A percentile compares a stretch with the other conserved stretches of the same genome.
phyloP scores from a whole-genome alignment of 2,329 filamentous ascomycete genomes.

The Neurospora crassa region DNA sequence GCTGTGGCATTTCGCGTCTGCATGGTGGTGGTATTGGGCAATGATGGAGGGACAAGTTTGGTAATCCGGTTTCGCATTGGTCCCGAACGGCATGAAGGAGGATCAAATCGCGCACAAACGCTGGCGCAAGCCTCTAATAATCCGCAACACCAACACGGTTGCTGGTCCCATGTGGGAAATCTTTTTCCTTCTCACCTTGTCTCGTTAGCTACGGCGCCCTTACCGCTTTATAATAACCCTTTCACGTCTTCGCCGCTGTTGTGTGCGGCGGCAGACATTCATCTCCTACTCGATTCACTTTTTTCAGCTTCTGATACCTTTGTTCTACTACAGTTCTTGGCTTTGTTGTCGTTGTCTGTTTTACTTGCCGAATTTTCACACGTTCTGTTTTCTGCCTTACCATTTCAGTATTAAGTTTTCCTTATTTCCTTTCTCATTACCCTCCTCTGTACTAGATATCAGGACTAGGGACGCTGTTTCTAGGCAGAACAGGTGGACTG shows the following conservation, averaged over 20 bases:
- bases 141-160: constrained; percentile 29
- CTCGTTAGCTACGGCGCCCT: constrained; percentile 36
- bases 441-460: constrained; percentile 25
- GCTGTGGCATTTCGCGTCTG: constrained; percentile 21
- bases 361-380: not conserved
- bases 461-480: not conserved
- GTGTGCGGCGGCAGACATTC: constrained; percentile 7
- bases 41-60: constrained; percentile 33
- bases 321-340: constrained; percentile 23
- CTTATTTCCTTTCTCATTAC: constrained; percentile 14
- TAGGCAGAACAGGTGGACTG: not conserved
- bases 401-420: constrained; percentile 6
- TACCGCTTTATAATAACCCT: constrained; percentile 30
- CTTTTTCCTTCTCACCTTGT: constrained; percentile 34
- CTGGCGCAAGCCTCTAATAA: constrained; percentile 33
- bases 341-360: constrained; percentile 14
- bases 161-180: constrained; percentile 40
- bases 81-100: constrained; percentile 22
- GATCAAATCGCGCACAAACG: constrained; percentile 18
- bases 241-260: constrained; percentile 7
- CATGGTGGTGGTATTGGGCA: constrained; percentile 32
- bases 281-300: constrained; percentile 13
- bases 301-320: constrained; percentile 18
- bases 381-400: not conserved
- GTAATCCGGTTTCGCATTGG: constrained; percentile 29